Evolutionary conservation across 192 early-diverging fungal species (phyloP), one percentile per base, ranked within the genome.

Genomic region (Kickxella alabastrina): DNA sequence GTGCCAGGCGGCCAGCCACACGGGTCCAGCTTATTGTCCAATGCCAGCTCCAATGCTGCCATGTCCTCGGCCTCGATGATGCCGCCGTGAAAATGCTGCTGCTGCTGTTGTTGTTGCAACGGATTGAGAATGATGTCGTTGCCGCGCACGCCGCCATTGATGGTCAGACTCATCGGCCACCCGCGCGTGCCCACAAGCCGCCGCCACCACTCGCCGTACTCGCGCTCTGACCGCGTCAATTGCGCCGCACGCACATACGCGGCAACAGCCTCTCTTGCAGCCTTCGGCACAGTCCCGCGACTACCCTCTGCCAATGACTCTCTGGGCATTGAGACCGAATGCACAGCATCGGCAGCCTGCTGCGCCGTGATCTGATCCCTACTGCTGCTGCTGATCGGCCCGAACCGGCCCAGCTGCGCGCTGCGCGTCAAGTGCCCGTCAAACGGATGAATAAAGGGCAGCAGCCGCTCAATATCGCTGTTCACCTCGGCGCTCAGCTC

Each of bases 121-220:
- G n/a, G n/a, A 56, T 74, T 62, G 46, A 75, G 57, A 9, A 64
- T 52, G 43, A 75, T 43, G 52, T 75, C 71, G 42, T 51, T 59
- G 49, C 45, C 28, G 1, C 51, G 34, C n/a, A n/a, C n/a, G 10
- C 38, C 28, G 27, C 48, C 35, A 34, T 52, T 53, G 35, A 75
- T 47, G 9, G 64, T 67, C 55, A 75, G 71, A 24, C 71, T 55
- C 43, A 75, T 47, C 36, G 71, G 71, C 71, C 58, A 45, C 1
- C 71, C 71, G 27, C 64, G 63, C 18, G 34, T 52, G 1, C 36
- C 14, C 18, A 75, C 52, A 47, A 75, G 52, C 23, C 71, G 54
- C 15, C 60, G 63, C 71, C 71, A 75, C 71, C 71, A 75, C 52
- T 75, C 63, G 10, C 49, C 58, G 40, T 75, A 75, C 71, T 75